Percentiles rank a stretch among this genome's conserved stretches.
Conservation (phyloP, 2,329 filamentous ascomycete species). For the Myriosclerotinia scirpicola region DNA sequence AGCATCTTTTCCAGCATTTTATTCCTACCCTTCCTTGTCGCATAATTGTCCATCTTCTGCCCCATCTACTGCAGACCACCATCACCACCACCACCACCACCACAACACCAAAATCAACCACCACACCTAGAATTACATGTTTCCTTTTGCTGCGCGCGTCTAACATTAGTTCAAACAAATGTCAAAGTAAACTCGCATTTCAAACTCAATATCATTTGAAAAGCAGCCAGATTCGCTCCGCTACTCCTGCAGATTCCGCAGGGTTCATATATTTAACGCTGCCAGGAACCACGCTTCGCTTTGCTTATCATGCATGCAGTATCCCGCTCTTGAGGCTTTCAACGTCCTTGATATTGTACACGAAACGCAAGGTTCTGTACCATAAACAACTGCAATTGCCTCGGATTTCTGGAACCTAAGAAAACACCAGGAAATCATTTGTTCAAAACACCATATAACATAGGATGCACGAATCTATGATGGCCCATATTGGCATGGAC, state of each 20-base stretch:
- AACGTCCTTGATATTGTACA: slow-evolving; percentile 20
- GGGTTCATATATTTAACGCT: slow-evolving; percentile 39
- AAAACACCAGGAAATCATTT: slow-evolving; percentile 17
- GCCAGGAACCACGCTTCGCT: slow-evolving; percentile 37
- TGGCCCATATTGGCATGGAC: slow-evolving; percentile 42
- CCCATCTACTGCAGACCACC: slow-evolving; percentile 19
- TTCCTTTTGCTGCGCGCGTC: slow-evolving; percentile 34
- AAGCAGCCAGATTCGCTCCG: slow-evolving; percentile 31
- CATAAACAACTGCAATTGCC: slow-evolving; percentile 33
- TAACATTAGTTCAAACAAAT: slow-evolving; percentile 25
- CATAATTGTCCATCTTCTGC: slow-evolving; percentile 20
- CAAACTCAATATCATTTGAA: slow-evolving; percentile 25
- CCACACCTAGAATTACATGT: slow-evolving; percentile 29
- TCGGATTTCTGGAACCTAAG: slow-evolving; percentile 28
- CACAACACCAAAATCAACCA: slow-evolving; percentile 6
- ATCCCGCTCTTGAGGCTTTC: slow-evolving; percentile 40
- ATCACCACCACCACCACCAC: too few relatives aligned
- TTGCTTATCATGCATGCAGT: slow-evolving; percentile 43
- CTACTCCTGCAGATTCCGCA: slow-evolving; percentile 37
- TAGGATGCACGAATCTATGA: slow-evolving; percentile 42
- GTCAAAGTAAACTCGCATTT: slow-evolving; percentile 29
- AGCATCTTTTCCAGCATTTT: slow-evolving; percentile 25
- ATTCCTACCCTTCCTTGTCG: slow-evolving; percentile 21
- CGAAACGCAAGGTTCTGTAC: slow-evolving; percentile 40
- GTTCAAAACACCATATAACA: slow-evolving; percentile 10